Percentiles rank a stretch among this genome's conserved stretches.
These are phyloP conservation scores for Naematelia encephala DNA, from an alignment of 768 basidiomycete species.

Conservation along the genomic window DNA sequence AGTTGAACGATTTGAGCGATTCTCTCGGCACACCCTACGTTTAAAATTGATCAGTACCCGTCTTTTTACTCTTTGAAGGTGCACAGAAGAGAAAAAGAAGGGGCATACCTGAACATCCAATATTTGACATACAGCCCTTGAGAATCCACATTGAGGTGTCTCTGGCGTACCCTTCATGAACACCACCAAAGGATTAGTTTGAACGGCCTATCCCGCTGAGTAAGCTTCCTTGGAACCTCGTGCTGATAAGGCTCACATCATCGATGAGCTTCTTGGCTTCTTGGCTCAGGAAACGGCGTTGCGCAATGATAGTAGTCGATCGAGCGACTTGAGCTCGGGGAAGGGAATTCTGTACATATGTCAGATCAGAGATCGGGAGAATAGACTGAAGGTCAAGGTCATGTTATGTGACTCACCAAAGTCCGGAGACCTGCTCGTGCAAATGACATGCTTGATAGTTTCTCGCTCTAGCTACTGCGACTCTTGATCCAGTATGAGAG, in stretches of 20 bases:
- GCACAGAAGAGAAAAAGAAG: background rate
- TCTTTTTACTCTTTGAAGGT: background rate
- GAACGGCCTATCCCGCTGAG: slow-evolving; percentile 58
- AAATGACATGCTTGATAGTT: slow-evolving; percentile 45
- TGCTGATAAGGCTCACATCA: slow-evolving; percentile 29
- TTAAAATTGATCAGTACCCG: slow-evolving; percentile 45
- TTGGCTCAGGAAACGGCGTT: slow-evolving; percentile 36
- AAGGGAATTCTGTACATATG: slow-evolving; percentile 39
- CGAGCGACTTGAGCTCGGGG: slow-evolving; percentile 39
- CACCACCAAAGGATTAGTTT: slow-evolving; percentile 74
- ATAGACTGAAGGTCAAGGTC: background rate
- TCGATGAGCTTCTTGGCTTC: slow-evolving; percentile 49
- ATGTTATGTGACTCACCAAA: slow-evolving; percentile 47
- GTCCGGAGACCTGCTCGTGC: slow-evolving; percentile 44
- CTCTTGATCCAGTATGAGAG: too few species aligned
- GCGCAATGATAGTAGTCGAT: slow-evolving; percentile 32
- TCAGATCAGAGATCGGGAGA: background rate
- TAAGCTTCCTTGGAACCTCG: slow-evolving; percentile 4
- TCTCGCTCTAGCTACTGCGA: too few species aligned
- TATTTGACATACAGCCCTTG: slow-evolving; percentile 85
- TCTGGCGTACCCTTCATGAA: slow-evolving; percentile 98
- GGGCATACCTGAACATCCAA: slow-evolving; percentile 59
- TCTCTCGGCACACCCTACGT: slow-evolving; percentile 68
- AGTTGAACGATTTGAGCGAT: slow-evolving; percentile 86
- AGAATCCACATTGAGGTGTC: slow-evolving; percentile 89